These are phyloP conservation scores for Lupinus albus DNA, from an alignment of 306 rosid genomes.

Conservation along the genomic window DNA sequence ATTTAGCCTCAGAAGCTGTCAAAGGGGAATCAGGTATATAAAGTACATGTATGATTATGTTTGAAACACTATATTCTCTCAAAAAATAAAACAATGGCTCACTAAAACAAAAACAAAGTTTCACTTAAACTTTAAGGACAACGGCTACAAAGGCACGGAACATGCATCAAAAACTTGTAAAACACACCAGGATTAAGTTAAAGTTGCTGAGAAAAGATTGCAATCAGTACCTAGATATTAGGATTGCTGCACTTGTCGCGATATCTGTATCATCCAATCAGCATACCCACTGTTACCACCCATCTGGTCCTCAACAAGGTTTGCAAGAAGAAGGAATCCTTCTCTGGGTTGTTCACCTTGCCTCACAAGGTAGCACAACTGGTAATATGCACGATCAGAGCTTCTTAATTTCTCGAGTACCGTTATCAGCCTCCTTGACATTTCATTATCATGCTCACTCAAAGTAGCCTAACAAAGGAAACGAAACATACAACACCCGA, in stretches of 20 bases:
- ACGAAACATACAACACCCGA: slow-evolving; percentile 28
- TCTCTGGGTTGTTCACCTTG: slow-evolving; percentile 98
- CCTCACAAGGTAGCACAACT: slow-evolving; percentile 80
- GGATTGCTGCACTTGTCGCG: slow-evolving; percentile 87
- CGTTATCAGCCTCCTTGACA: slow-evolving; percentile 79
- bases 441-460: slow-evolving; percentile 62
- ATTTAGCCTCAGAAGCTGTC: slow-evolving; percentile 36
- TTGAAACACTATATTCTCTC: background rate
- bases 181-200: slow-evolving; percentile 15
- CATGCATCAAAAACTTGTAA: background rate
- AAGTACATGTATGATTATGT: slow-evolving; percentile 18
- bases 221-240: slow-evolving; percentile 55
- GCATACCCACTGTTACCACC: slow-evolving; percentile 77
- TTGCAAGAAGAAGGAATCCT: slow-evolving; percentile 78
- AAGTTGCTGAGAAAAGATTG: background rate
- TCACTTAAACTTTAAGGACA: no score
- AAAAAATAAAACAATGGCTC: no score
- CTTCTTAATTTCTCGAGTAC: slow-evolving; percentile 70
- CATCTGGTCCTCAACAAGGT: slow-evolving; percentile 94
- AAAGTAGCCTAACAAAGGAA: slow-evolving; percentile 63
- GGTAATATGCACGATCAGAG: slow-evolving; percentile 64
- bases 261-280: slow-evolving; percentile 90
- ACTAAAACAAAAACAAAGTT: no score
- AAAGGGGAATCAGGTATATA: slow-evolving; percentile 11
- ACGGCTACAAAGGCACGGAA: no score